Evolutionary conservation across 768 basidiomycete genomes (phyloP), one percentile per base, ranked within the genome.

Genomic region (Russula sp.): DNA sequence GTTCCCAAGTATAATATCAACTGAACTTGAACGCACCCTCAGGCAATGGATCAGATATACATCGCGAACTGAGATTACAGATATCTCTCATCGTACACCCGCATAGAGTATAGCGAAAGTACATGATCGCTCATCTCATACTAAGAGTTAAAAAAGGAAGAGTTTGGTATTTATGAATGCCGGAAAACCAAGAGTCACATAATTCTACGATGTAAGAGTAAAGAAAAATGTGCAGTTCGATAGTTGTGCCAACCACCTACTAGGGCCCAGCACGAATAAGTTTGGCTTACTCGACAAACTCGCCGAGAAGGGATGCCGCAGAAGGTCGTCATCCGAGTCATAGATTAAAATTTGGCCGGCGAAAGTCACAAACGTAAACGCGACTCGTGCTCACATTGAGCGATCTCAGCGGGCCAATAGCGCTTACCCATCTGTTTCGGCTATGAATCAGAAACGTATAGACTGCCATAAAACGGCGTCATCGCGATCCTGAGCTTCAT

Each of bases 351-450:
- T 8, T n/a, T 20, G 11, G n/a, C 2, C 27, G 11, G 56, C 1
- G n/a, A 54, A 31, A 45, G 40, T 6, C 32, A 47, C 42, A 3
- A 31, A 16, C 14, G 32, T n/a, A 34, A 45, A 20, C 3, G 7
- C 16, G 13, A 39, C 16, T 9, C 5, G 32, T 20, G 18, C 22
- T n/a, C 57, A 47, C 42, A 7, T 22, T 37, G 40, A 55, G 63
- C 63, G 16, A 45, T 50, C 42, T 53, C 44, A 51, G 54, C 54
- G 42, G 20, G 34, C 58, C 63, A 60, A 42, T 16, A 50, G 42
- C 63, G 48, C 63, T 64, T 50, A 51, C 58, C 58, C 63, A 34
- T 59, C 59, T 64, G 59, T 64, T 64, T 64, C 58, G 58, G 63
- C 63, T 64, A 64, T 64, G 63, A 64, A 64, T 64, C 63, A 64